Conservation (phyloP, 2,329 filamentous ascomycete genomes). For the Aspergillus proliferans region DNA sequence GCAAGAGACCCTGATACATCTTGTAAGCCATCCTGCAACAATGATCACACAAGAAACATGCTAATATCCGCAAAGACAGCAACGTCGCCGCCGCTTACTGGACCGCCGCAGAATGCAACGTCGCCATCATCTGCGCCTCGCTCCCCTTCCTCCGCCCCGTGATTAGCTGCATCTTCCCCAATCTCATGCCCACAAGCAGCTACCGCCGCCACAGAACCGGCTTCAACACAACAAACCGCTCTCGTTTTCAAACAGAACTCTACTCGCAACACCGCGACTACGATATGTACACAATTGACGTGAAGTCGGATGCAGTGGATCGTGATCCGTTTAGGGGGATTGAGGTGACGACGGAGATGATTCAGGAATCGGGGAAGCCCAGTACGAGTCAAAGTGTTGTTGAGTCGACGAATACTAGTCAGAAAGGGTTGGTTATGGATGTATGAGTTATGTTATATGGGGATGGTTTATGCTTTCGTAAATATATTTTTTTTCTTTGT, state of each 20-base stretch:
- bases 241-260: constrained; percentile 6
- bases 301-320: constrained; percentile 14
- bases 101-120: constrained; percentile 39
- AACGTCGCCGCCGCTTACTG: constrained; percentile 39
- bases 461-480: not conserved
- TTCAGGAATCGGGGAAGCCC: constrained; percentile 15
- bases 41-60: constrained; percentile 4
- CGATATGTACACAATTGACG: constrained; percentile 24
- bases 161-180: constrained; percentile 35
- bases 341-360: constrained; percentile 28
- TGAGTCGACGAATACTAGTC: constrained; percentile 14
- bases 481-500: not conserved
- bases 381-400: not conserved
- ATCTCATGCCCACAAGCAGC: constrained; percentile 23
- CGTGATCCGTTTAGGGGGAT: constrained; percentile 18
- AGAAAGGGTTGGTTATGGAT: constrained; percentile 19
- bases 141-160: constrained; percentile 36
- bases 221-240: constrained; percentile 8
- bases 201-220: constrained; percentile 9
- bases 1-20: constrained; percentile 23
- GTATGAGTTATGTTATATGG: constrained; percentile 5
- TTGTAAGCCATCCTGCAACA: constrained; percentile 9
- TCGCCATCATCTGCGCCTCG: constrained; percentile 38
- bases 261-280: constrained; percentile 17
- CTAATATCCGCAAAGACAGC: constrained; percentile 7